These are phyloP conservation scores for Mycogone perniciosa DNA, from an alignment of 2,329 filamentous ascomycete species.

Conservation along the genomic window DNA sequence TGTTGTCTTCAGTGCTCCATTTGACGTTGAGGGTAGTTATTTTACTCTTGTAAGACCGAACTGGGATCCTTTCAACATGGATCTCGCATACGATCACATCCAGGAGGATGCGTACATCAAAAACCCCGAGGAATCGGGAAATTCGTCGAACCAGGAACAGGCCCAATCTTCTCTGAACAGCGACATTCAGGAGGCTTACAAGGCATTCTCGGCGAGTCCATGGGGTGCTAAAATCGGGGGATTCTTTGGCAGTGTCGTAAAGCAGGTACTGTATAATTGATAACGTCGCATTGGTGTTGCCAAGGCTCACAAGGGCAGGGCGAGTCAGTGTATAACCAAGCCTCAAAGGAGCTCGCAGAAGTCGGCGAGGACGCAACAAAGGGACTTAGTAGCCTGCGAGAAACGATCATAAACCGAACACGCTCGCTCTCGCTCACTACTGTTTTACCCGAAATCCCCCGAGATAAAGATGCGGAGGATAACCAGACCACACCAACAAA, in stretches of 20 bases:
- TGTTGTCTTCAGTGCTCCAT: not conserved
- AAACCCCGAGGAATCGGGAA: slow-evolving; percentile 43
- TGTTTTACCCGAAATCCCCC: slow-evolving; percentile 17
- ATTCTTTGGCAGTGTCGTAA: slow-evolving; percentile 85
- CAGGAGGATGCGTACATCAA: slow-evolving; percentile 70
- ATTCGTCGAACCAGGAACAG: slow-evolving; percentile 35
- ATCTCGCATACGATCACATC: slow-evolving; percentile 96
- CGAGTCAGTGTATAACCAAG: slow-evolving; percentile 76
- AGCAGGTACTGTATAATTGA: slow-evolving; percentile 55
- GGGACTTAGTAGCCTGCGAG: slow-evolving; percentile 65
- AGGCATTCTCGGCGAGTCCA: slow-evolving; percentile 81
- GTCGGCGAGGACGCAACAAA: slow-evolving; percentile 77
- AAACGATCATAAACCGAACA: slow-evolving; percentile 65
- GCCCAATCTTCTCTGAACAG: slow-evolving; percentile 61
- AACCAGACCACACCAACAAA: slow-evolving; percentile 43
- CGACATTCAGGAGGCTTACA: slow-evolving; percentile 93
- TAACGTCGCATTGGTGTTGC: too few species aligned
- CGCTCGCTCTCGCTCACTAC: slow-evolving; percentile 63
- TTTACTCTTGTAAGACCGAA: not conserved
- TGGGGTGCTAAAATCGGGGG: slow-evolving; percentile 89
- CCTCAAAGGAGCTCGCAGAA: slow-evolving; percentile 73
- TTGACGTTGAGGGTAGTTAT: not conserved
- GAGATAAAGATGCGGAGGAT: slow-evolving; percentile 25
- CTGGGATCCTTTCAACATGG: slow-evolving; percentile 53
- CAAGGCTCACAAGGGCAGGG: slow-evolving; percentile 44